Percentiles rank a stretch among this genome's conserved stretches.
These are phyloP conservation scores for Ceratobasidium sp. DNA, from an alignment of 1,284 basidiomycete genomes.

Conservation along the genomic window DNA sequence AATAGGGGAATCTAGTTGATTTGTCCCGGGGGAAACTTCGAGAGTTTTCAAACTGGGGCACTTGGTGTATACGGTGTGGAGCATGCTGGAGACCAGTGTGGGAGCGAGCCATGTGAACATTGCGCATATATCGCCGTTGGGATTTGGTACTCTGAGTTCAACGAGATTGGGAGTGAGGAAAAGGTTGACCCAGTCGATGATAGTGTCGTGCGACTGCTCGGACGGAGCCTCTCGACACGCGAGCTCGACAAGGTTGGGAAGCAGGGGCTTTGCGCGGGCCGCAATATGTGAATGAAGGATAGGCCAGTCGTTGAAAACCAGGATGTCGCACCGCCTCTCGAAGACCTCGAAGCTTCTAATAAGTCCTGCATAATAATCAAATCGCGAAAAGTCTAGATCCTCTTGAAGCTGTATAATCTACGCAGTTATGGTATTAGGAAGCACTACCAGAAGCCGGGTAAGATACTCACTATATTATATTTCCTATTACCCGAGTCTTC, in stretches of 20 bases:
- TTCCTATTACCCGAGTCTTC: conserved; percentile 13
- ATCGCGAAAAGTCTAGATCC: conserved; percentile 33
- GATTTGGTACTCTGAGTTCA: conserved; percentile 36
- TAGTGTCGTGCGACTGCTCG: conserved; percentile 38
- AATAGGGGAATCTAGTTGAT: background rate
- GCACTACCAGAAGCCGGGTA: background rate
- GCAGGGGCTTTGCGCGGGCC: conserved; percentile 10
- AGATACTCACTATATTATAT: conserved; percentile 28
- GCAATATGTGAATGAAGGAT: conserved; percentile 11
- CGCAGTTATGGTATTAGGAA: background rate
- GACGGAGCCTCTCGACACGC: conserved; percentile 34
- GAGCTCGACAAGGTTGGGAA: conserved; percentile 36
- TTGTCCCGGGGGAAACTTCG: conserved; percentile 39
- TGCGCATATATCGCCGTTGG: conserved; percentile 40
- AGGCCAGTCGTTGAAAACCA: conserved; percentile 5
- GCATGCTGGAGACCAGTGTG: conserved; percentile 36
- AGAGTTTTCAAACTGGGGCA: conserved; percentile 43
- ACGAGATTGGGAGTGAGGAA: conserved; percentile 40
- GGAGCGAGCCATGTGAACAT: conserved; percentile 42
- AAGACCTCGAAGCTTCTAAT: conserved; percentile 28
- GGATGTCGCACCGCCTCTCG: conserved; percentile 20
- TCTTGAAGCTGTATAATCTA: conserved; percentile 26
- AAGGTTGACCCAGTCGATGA: conserved; percentile 39
- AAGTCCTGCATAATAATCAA: conserved; percentile 26
- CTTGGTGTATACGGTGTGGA: conserved; percentile 22